phyloP scores from a whole-genome alignment of 441 rosid genomes.

The Populus hybrid region DNA sequence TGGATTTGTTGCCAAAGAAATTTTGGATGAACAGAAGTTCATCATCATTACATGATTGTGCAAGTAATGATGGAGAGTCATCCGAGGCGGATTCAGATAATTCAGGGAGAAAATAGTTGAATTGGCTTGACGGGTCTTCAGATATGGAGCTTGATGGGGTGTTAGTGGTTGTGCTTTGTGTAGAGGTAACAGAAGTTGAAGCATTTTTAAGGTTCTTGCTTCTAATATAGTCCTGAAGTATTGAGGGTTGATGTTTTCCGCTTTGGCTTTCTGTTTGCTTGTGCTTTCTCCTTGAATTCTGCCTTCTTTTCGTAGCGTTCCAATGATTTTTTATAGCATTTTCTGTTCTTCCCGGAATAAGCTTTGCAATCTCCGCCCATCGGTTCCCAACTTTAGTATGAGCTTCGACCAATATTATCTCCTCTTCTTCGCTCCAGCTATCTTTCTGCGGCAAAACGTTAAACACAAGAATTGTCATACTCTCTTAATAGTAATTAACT shows the following conservation, averaged over 20 bases:
- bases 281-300: constrained; percentile 61
- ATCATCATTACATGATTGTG: constrained; percentile 46
- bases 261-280: constrained; percentile 39
- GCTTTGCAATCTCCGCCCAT: constrained; percentile 91
- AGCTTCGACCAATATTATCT: constrained; percentile 58
- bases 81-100: constrained; percentile 27
- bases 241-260: constrained; percentile 48
- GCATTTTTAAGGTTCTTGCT: constrained; percentile 35
- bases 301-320: constrained; percentile 87
- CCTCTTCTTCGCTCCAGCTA: constrained; percentile 89
- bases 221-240: constrained; percentile 78
- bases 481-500: background rate
- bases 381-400: constrained; percentile 70
- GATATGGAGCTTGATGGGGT: constrained; percentile 27
- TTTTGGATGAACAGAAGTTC: constrained; percentile 63
- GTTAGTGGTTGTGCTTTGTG: constrained; percentile 16
- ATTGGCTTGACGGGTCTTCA: constrained; percentile 27
- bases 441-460: constrained; percentile 53
- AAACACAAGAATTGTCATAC: background rate
- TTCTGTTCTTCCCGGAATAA: constrained; percentile 79
- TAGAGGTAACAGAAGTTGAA: constrained; percentile 7
- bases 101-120: constrained; percentile 28
- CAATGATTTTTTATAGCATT: constrained; percentile 89
- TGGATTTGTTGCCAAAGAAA: constrained; percentile 33
- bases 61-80: constrained; percentile 37